Conservation (phyloP, 768 basidiomycete genomes). For the Panaeolus papilionaceus region DNA sequence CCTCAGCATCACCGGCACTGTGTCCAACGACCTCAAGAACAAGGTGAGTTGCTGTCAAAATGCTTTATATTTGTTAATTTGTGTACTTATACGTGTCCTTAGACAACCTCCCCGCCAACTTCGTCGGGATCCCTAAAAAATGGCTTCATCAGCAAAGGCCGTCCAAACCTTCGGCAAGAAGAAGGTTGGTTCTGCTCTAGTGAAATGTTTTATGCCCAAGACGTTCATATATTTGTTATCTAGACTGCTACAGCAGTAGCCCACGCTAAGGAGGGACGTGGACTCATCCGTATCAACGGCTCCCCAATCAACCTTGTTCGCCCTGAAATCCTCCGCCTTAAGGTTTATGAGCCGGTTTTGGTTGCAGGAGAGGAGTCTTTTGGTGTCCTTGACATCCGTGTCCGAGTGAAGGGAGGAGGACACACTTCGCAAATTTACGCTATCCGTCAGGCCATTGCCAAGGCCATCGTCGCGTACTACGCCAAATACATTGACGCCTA, state of each 20-base stretch:
- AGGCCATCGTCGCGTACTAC: slow-evolving; percentile 97
- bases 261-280: slow-evolving; percentile 95
- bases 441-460: slow-evolving; percentile 97
- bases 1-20: slow-evolving; percentile 42
- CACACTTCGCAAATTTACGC: slow-evolving; percentile 99
- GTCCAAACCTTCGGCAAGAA: slow-evolving; percentile 99
- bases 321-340: slow-evolving; percentile 95
- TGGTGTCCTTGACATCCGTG: slow-evolving; percentile 89
- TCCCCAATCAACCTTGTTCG: slow-evolving; percentile 95
- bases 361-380: slow-evolving; percentile 93
- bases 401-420: slow-evolving; percentile 98
- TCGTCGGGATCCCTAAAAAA: slow-evolving; percentile 49
- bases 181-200: slow-evolving; percentile 66
- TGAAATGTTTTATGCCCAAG: slow-evolving; percentile 18
- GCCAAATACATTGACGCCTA: slow-evolving; percentile 99
- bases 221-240: slow-evolving; percentile 18
- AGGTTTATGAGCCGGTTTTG: slow-evolving; percentile 97
- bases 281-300: slow-evolving; percentile 95
- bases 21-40: slow-evolving; percentile 51
- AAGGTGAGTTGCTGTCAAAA: slow-evolving; percentile 39
- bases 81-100: slow-evolving; percentile 15
- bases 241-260: slow-evolving; percentile 99
- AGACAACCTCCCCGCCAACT: slow-evolving; percentile 32
- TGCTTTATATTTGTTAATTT: slow-evolving; percentile 20
- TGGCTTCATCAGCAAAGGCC: slow-evolving; percentile 82